Base-by-base conservation (phyloP, 192 early-diverging fungal species). In the Phlyctochytrium planicorne region DNA sequence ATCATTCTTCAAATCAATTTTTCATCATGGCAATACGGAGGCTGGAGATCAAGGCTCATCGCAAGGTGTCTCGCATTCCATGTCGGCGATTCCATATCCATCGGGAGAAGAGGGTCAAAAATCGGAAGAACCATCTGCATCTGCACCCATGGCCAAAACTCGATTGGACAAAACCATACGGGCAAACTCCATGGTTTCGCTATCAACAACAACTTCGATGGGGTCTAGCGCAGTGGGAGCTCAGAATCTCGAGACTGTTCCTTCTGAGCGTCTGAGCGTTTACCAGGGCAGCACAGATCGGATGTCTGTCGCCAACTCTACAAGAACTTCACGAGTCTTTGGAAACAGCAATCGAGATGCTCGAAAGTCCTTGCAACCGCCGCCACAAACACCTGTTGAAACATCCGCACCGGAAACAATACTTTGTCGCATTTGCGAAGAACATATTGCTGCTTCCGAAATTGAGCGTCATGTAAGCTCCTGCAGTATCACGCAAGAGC, bases 341-440 rank as follows among this genome's bases (percentile, higher is more conserved):
- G 27, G 3, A 27, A 31, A 20, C 3, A 4, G 2, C 2, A 2
- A 25, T 30, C 4, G 29, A 20, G 25, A 12, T 4, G 20, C 3
- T 20, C 23, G 14, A 33, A 3, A 30, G 6, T 30, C 3, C 33
- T 32, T 32, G 14, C 59, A 60, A 35, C 29, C 37, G 17, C 34
- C 2, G 24, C 2, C 34, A 17, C 6, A 33, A 63, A 4, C 2
- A 16, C 37, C 47, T 34, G 23, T 30, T 30, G 14, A 4, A 3
- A 29, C 52, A 20, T 23, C 40, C 29, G 2, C 40, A 52, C 23
- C 52, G 3, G 34, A 68, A 73, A 30, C 52, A 70, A 52, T 94
- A 12, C 75, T 95, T 2, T 96, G 94, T 57, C 79, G 94, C 20
- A 91, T 96, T 59, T 96, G 94, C 60, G 94, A 96, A 71, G 91